Conservation (phyloP, 1,284 basidiomycete genomes). For the Melampsora larici-populina region DNA sequence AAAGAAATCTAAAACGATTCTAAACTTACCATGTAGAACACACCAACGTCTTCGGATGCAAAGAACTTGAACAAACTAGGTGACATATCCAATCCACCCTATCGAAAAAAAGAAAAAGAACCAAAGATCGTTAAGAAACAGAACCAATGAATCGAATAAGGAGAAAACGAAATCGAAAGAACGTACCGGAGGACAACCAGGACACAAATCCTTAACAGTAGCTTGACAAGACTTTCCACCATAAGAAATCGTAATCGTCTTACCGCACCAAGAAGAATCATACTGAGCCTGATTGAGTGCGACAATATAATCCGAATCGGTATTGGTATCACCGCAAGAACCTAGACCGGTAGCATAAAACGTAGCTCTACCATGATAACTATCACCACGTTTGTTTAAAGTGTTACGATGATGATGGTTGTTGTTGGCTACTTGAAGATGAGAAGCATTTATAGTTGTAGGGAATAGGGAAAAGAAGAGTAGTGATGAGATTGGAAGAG, state of each 20-base stretch:
- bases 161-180: neutral
- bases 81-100: constrained; percentile 22
- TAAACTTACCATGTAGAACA: constrained; percentile 25
- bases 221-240: constrained; percentile 1
- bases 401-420: too few species aligned
- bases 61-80: constrained; percentile 15
- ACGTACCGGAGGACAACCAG: constrained; percentile 13
- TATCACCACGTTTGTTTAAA: too few species aligned
- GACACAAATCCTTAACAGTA: constrained; percentile 1
- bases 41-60: constrained; percentile 26
- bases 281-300: constrained; percentile 65
- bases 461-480: too few species aligned
- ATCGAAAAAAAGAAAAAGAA: neutral
- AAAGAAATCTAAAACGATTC: neutral
- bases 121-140: neutral
- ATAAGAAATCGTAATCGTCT: constrained; percentile 12
- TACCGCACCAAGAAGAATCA: constrained; percentile 53
- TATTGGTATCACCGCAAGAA: constrained; percentile 66
- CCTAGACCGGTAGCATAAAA: constrained; percentile 63
- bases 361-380: neutral
- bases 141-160: neutral
- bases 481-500: too few species aligned
- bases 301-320: constrained; percentile 60
- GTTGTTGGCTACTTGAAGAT: too few species aligned
- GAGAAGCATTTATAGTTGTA: too few species aligned